Percentiles rank a stretch among this genome's conserved stretches.
Evolutionary conservation across 208 protist genomes (phyloP).

Genomic region (Crithidia sp.): DNA sequence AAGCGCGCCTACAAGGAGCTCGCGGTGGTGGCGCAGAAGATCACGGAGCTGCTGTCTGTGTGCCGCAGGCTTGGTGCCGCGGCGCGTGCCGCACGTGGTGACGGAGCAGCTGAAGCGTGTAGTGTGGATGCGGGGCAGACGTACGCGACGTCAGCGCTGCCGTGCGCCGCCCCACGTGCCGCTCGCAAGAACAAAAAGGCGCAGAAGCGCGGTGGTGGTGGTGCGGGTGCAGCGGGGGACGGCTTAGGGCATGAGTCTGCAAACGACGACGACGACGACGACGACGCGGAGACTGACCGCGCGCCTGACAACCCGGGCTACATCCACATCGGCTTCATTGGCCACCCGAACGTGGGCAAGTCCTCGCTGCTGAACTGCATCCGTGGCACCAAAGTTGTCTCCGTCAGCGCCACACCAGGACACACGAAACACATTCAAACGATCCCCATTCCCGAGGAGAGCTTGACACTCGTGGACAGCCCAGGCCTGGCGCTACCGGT

Average conservation of each 20-base stretch:
- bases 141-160: constrained; percentile 17
- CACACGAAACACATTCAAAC: constrained; percentile 98
- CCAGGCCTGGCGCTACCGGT: constrained; percentile 95
- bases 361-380: constrained; percentile 96
- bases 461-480: constrained; percentile 94
- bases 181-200: constrained; percentile 20
- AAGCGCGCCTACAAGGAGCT: constrained; percentile 63
- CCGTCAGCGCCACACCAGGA: constrained; percentile 93
- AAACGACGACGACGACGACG: constrained; percentile 14
- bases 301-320: constrained; percentile 30
- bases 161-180: constrained; percentile 14
- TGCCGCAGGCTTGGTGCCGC: constrained; percentile 43
- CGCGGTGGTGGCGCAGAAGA: constrained; percentile 65
- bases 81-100: constrained; percentile 10
- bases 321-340: constrained; percentile 87
- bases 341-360: constrained; percentile 96
- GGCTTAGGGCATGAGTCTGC: constrained; percentile 7
- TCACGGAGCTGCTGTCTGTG: constrained; percentile 57
- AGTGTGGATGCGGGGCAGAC: not conserved
- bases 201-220: constrained; percentile 17
- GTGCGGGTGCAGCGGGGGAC: not conserved
- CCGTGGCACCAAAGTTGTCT: constrained; percentile 95
- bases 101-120: not conserved
- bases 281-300: constrained; percentile 24
- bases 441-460: constrained; percentile 86